Evolutionary conservation across 306 rosid genomes (phyloP), one percentile per base, ranked within the genome.

Genomic region (Abrus pulchellus): DNA sequence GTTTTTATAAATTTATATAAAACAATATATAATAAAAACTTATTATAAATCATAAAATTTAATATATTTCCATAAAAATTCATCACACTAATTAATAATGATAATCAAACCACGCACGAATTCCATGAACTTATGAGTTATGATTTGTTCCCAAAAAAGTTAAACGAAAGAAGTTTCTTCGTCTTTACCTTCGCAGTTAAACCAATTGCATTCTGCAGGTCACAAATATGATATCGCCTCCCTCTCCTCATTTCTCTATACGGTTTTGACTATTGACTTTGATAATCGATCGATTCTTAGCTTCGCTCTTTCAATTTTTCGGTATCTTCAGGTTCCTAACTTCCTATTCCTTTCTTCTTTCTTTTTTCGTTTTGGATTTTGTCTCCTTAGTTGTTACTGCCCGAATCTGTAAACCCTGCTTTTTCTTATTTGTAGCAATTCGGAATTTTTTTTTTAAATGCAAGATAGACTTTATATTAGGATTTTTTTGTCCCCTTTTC

Each of bases 271-370:
- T 9, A 13, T 79, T 65, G 52, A 70, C 79, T 45, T 54, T 33
- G 1, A 30, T 59, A 44, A 61, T 74, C 80, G 71, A 61, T 76
- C 71, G 36, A 30, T 48, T 65, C 13, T 48, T 36, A 2, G 40
- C 4, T 2, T 36, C 40, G 40, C 4, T 27, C 69, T 36, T 48
- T 38, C 48, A 5, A 5, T 5, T 64, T 38, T 13, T 38, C 33
- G 41, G 20, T 34, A 9, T 54, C 63, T 47, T 32, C 79, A 80
- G 87, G 84, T 80, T 32, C 14, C 84, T 85, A 52, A 41, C 28
- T 80, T 56, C 2, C 13, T 45, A 48, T 14, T 48, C 6, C 27
- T 6, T 4, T 55, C 62, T 53, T 43, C 40, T 73, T 73, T 27
- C 50, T 8, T 62, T 54, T 3, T 0, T 69, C 13, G 0, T 77